A percentile compares a stretch with the other conserved stretches of the same genome.
These are phyloP conservation scores for Suhomyces coccinellae DNA, from an alignment of 1,139 yeast species.

Conservation along the genomic window DNA sequence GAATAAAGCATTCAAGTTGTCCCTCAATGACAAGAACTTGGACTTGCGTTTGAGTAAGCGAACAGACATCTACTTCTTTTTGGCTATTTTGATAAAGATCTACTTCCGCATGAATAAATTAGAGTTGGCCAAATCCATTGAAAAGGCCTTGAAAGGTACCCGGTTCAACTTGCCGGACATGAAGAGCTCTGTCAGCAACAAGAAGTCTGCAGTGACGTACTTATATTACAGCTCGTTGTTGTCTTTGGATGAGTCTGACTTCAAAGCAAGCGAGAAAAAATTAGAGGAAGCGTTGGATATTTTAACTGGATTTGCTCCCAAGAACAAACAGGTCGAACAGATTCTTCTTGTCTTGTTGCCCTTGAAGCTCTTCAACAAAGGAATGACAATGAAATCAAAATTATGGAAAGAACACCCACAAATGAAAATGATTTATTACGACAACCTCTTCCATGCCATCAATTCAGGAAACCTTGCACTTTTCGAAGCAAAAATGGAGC, in stretches of 20 bases:
- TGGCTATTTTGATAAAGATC: slow-evolving; percentile 68
- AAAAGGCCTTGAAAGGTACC: slow-evolving; percentile 67
- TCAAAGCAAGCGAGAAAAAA: slow-evolving; percentile 47
- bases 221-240: slow-evolving; percentile 67
- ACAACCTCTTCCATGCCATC: slow-evolving; percentile 49
- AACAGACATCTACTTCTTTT: slow-evolving; percentile 69
- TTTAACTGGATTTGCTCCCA: slow-evolving; percentile 27
- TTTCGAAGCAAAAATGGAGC: slow-evolving; percentile 48
- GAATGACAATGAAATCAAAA: slow-evolving; percentile 39
- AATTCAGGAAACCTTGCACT: slow-evolving; percentile 53
- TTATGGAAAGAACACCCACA: slow-evolving; percentile 49
- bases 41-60: slow-evolving; percentile 53
- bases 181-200: slow-evolving; percentile 47
- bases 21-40: slow-evolving; percentile 74
- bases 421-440: slow-evolving; percentile 46
- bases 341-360: slow-evolving; percentile 58
- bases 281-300: slow-evolving; percentile 49
- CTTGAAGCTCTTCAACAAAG: slow-evolving; percentile 44
- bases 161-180: slow-evolving; percentile 48
- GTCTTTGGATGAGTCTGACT: slow-evolving; percentile 63
- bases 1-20: slow-evolving; percentile 73
- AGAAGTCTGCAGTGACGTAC: slow-evolving; percentile 58
- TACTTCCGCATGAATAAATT: slow-evolving; percentile 70
- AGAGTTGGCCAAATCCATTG: slow-evolving; percentile 76
- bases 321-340: slow-evolving; percentile 33